A percentile compares a stretch with the other conserved stretches of the same genome.
Conservation (phyloP, 805 yeast genomes). For the Maudiozyma pseudohumilis region DNA sequence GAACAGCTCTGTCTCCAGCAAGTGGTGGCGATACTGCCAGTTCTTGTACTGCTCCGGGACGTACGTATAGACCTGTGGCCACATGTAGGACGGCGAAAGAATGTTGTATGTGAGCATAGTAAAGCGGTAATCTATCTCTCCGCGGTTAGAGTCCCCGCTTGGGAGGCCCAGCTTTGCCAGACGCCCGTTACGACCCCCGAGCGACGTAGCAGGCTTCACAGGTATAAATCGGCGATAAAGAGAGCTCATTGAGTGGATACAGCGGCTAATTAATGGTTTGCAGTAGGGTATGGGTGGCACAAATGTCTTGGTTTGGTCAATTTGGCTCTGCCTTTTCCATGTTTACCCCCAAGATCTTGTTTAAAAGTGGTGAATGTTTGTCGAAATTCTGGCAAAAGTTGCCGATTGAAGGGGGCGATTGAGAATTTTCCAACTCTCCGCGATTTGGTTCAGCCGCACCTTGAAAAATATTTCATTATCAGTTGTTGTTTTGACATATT, state of each 20-base stretch:
- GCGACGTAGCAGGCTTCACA: constrained; percentile 1
- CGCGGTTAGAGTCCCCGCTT: neutral
- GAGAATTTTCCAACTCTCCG: too few relatives aligned
- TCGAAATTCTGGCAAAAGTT: too few relatives aligned
- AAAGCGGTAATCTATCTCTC: constrained; percentile 10
- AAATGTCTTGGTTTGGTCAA: too few relatives aligned
- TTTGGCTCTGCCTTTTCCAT: too few relatives aligned
- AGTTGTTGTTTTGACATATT: too few relatives aligned
- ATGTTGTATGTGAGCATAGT: constrained; percentile 37
- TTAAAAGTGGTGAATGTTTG: neutral
- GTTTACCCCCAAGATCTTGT: too few relatives aligned
- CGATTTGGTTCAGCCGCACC: too few relatives aligned
- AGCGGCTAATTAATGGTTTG: neutral
- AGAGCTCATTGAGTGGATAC: neutral
- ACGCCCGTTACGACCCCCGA: neutral
- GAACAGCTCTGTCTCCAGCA: constrained; percentile 32
- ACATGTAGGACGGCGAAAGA: constrained; percentile 46
- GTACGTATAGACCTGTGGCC: constrained; percentile 47
- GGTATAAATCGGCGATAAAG: constrained; percentile 5
- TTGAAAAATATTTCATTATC: too few relatives aligned
- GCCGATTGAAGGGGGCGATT: too few relatives aligned
- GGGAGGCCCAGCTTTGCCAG: neutral
- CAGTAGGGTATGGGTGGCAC: neutral
- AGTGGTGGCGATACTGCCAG: constrained; percentile 40
- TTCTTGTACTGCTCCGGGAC: constrained; percentile 37